Evolutionary conservation across 2,329 filamentous ascomycete species (phyloP).

Genomic region (Macrophomina phaseolina): DNA sequence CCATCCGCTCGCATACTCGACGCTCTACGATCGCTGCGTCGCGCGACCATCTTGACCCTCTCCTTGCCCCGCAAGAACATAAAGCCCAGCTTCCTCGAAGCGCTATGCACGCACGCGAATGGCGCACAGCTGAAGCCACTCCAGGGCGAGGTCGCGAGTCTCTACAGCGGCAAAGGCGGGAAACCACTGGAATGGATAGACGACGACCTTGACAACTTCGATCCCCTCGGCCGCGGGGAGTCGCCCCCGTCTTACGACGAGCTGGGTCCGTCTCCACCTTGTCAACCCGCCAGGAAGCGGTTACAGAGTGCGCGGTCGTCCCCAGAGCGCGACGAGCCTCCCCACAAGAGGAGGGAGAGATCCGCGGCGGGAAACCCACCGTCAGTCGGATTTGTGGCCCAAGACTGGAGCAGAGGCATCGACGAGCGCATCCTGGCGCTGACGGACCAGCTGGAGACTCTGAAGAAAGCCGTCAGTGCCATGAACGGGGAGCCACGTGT

Average conservation of each 20-base stretch:
- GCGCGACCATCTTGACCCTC: neutral
- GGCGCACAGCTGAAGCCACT: neutral
- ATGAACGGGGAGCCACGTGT: neutral
- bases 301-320: neutral
- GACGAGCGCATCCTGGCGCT: neutral
- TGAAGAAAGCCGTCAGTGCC: neutral
- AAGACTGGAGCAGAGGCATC: neutral
- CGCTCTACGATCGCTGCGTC: neutral
- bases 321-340: neutral
- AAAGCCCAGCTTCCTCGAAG: neutral
- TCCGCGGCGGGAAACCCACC: neutral
- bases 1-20: neutral
- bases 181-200: neutral
- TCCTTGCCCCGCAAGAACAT: neutral
- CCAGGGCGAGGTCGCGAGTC: neutral
- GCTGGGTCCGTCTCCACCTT: neutral
- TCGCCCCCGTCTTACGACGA: conserved; percentile 9
- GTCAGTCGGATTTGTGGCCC: neutral
- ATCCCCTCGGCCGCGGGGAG: neutral
- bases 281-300: neutral
- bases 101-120: neutral
- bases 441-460: neutral
- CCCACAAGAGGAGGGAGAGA: neutral
- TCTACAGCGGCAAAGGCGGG: neutral
- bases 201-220: neutral